These are phyloP conservation scores for Boletus pseudo-olivaceus DNA, from an alignment of 768 basidiomycete genomes.

Conservation along the genomic window DNA sequence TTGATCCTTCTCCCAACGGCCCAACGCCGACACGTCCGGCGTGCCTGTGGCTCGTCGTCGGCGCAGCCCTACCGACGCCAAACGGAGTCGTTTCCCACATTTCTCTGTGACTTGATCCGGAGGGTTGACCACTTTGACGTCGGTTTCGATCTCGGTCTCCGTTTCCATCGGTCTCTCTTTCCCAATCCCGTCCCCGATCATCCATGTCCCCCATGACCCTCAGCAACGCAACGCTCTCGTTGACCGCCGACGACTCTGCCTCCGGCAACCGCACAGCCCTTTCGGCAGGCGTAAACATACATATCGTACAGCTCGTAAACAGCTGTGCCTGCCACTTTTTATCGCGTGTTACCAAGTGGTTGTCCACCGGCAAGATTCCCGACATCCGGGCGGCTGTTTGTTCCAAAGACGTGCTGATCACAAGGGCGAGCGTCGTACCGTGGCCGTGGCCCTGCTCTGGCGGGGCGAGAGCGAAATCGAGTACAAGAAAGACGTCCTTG, in stretches of 20 bases:
- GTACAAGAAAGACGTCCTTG: slow-evolving; percentile 47
- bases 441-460: slow-evolving; percentile 33
- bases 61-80: not conserved
- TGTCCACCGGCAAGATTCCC: slow-evolving; percentile 46
- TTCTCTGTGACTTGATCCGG: slow-evolving; percentile 1
- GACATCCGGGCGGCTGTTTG: slow-evolving; percentile 43
- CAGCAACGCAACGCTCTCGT: slow-evolving; percentile 49
- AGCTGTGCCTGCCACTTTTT: slow-evolving; percentile 64
- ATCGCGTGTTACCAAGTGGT: slow-evolving; percentile 38
- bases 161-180: not conserved
- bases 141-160: not conserved
- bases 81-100: not conserved
- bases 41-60: not conserved
- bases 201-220: slow-evolving; percentile 36
- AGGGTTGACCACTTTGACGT: not conserved
- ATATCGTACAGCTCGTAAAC: slow-evolving; percentile 54
- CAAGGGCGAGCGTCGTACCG: slow-evolving; percentile 45
- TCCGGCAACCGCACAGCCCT: slow-evolving; percentile 9
- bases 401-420: slow-evolving; percentile 46
- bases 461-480: slow-evolving; percentile 55
- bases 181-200: slow-evolving; percentile 27
- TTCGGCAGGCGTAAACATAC: slow-evolving; percentile 44
- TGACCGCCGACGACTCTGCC: slow-evolving; percentile 33
- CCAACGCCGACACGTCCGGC: not conserved
- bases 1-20: slow-evolving; percentile 6